Base-by-base conservation (phyloP, 306 rosid species). In the Leucaena leucocephala region DNA sequence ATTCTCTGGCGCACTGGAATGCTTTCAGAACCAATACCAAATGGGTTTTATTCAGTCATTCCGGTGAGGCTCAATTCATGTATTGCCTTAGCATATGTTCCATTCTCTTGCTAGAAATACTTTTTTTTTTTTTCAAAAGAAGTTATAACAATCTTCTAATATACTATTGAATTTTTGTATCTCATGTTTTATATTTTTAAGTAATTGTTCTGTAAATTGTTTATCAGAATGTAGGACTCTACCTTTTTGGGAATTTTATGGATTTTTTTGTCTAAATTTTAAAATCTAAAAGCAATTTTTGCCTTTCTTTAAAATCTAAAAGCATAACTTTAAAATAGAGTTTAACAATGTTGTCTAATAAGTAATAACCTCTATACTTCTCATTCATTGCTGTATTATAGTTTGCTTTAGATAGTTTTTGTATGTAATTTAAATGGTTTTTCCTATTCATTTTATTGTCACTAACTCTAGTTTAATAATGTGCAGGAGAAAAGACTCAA, bases 41-140 rank as follows among this genome's bases (percentile, higher is more conserved):
- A 91, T 85, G 98, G 99, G 76, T 95, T 95, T 85, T 95, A 95
- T 80, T 95, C 96, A 72, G 88, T 93, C 68, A 81, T 95, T 83
- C 98, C 86, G 89, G 99, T 95, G 90, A 86, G 94, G 54, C 21
- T 64, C 70, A 38, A 55, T 78, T 61, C 72, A 52, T 74, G 34
- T 57, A 40, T 66, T 75, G 35, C 64, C 75, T 72, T 76, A 50
- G 70, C 46, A 40, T 58, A 79, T 63, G 71, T 81, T 70, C 73
- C 44, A 42, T 80, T 65, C 71, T 50, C 36, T 39, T 71, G 40
- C 63, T 75, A 63, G 43, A 10, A n/a, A 57, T 58, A 44, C 35
- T 45, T 39, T 64, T 33, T 6, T 5, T 35, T 0, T 4, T 4
- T 0, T n/a, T n/a, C n/a, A 55, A 55, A 55, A n/a, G 1, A 54